A percentile compares a stretch with the other conserved stretches of the same genome.
Evolutionary conservation across 768 basidiomycete species (phyloP).

Genomic region (Obba rivulosa): DNA sequence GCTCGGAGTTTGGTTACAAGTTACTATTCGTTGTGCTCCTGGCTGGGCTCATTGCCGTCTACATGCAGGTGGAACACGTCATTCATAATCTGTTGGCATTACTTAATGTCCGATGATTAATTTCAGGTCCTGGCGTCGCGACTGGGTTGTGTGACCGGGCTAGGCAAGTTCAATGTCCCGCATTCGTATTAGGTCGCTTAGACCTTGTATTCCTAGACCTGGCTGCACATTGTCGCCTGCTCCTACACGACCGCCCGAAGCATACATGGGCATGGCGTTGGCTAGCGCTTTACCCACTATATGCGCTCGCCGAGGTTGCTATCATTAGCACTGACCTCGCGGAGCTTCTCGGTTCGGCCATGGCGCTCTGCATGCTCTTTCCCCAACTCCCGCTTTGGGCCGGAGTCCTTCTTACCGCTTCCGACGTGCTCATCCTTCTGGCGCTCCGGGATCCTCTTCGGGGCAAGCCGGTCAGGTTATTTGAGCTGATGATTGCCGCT

Average conservation of each 20-base stretch:
- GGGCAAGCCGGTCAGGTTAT: constrained; percentile 59
- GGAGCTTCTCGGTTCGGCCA: constrained; percentile 57
- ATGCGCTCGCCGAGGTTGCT: constrained; percentile 40
- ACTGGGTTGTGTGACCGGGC: constrained; percentile 78
- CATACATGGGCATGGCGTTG: constrained; percentile 34
- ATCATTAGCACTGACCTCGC: constrained; percentile 56
- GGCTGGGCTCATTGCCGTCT: constrained; percentile 76
- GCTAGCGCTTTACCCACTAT: constrained; percentile 41
- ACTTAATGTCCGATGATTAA: background rate
- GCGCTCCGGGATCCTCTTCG: constrained; percentile 65
- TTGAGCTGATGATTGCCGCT: constrained; percentile 58
- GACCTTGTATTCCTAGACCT: constrained; percentile 28
- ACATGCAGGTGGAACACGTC: constrained; percentile 58
- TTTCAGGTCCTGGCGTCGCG: constrained; percentile 67
- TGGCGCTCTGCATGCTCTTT: constrained; percentile 49
- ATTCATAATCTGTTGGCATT: background rate
- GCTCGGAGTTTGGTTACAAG: constrained; percentile 79
- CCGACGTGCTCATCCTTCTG: constrained; percentile 53
- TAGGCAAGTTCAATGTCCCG: constrained; percentile 41
- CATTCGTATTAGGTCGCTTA: background rate
- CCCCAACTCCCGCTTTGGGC: constrained; percentile 44
- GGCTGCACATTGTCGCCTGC: constrained; percentile 42
- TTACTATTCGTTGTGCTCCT: constrained; percentile 83
- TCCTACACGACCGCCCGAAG: constrained; percentile 38
- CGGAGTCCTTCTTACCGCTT: constrained; percentile 42